These are phyloP conservation scores for Deakozyma indianensis DNA, from an alignment of 805 yeast genomes.

Conservation along the genomic window DNA sequence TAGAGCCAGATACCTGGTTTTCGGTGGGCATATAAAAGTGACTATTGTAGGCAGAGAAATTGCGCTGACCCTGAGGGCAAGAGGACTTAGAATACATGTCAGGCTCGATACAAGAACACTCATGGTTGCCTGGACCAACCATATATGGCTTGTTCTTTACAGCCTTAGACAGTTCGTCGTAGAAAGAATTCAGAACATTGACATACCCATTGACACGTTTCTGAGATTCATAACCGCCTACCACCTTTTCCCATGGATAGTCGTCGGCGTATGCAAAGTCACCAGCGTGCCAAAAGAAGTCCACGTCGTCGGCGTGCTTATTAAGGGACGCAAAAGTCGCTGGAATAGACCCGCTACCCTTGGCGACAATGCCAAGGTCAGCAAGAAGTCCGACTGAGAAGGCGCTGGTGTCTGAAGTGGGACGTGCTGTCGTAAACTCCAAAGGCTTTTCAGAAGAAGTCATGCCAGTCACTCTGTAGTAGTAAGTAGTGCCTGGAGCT, in stretches of 20 bases:
- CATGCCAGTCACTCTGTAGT: constrained; percentile 13
- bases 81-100: constrained; percentile 5
- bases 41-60: constrained; percentile 16
- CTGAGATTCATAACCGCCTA: constrained; percentile 5
- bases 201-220: constrained; percentile 9
- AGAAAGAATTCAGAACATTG: constrained; percentile 13
- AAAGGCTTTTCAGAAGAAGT: constrained; percentile 4
- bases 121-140: constrained; percentile 17
- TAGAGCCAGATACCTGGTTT: constrained; percentile 8
- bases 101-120: constrained; percentile 10
- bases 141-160: constrained; percentile 12
- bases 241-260: constrained; percentile 14
- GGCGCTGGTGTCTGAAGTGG: background rate
- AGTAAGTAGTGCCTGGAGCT: constrained; percentile 16
- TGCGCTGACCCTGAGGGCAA: constrained; percentile 15
- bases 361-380: constrained; percentile 5
- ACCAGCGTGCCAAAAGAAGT: constrained; percentile 17
- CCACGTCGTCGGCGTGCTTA: constrained; percentile 9
- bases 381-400: background rate
- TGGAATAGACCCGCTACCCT: constrained; percentile 3
- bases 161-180: constrained; percentile 10
- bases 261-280: constrained; percentile 21
- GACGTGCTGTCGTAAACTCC: constrained; percentile 5
- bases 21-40: constrained; percentile 19
- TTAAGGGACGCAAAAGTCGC: constrained; percentile 11